Conservation (phyloP, 345 rosid genomes). For the Salix purpurea region DNA sequence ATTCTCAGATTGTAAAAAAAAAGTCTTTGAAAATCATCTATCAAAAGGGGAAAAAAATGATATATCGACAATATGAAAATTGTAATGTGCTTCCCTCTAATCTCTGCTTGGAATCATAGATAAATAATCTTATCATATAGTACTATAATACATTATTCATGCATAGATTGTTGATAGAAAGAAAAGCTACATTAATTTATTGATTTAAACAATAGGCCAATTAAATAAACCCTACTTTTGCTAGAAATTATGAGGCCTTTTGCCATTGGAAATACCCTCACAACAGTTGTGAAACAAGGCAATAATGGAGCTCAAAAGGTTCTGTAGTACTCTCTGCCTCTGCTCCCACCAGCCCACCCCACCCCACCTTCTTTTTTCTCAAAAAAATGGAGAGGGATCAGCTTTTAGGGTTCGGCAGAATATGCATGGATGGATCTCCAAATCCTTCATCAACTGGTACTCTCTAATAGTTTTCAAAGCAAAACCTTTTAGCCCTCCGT, state of each 20-base stretch:
- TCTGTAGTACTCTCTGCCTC: conserved; percentile 11
- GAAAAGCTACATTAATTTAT: not conserved
- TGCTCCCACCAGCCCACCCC: conserved; percentile 28
- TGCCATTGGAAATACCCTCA: conserved; percentile 10
- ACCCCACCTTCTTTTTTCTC: conserved; percentile 11
- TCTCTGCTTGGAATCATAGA: not conserved
- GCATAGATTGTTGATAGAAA: conserved; percentile 3
- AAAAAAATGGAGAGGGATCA: conserved; percentile 29
- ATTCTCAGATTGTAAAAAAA: too few species aligned
- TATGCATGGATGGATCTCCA: conserved; percentile 46
- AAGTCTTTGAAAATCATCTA: too few species aligned
- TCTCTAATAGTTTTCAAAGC: conserved; percentile 9
- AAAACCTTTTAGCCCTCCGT: conserved; percentile 21
- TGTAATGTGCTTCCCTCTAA: not conserved
- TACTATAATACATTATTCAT: not conserved
- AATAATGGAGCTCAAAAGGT: conserved; percentile 52
- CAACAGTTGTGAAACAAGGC: conserved; percentile 27
- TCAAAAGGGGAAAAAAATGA: too few species aligned
- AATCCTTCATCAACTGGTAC: not conserved
- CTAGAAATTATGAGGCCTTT: not conserved
- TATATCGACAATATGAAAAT: not conserved
- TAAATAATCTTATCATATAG: not conserved
- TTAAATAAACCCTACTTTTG: not conserved
- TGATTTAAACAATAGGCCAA: not conserved
- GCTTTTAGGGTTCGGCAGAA: conserved; percentile 34